These are phyloP conservation scores for Elsinoe arachidis DNA, from an alignment of 2,329 filamentous ascomycete genomes.

Conservation along the genomic window DNA sequence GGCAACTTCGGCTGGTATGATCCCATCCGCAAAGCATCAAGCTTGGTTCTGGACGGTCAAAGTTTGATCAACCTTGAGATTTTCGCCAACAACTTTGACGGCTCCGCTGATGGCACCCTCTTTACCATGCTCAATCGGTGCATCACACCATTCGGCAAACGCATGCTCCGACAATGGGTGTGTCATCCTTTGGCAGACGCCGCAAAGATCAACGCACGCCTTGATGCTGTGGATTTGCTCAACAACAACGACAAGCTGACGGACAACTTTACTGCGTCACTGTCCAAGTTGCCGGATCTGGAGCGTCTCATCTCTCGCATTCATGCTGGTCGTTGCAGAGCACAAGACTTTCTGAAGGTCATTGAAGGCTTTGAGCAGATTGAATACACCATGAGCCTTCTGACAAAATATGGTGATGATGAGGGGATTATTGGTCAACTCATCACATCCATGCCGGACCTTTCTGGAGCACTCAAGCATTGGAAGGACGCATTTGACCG, in stretches of 20 bases:
- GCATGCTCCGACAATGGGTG: conserved; percentile 92
- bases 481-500: conserved; percentile 94
- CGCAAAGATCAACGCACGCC: conserved; percentile 77
- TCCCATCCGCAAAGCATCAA: conserved; percentile 83
- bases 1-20: conserved; percentile 88
- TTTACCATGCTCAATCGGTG: conserved; percentile 89
- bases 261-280: conserved; percentile 78
- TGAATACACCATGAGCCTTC: conserved; percentile 79
- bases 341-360: conserved; percentile 87
- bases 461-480: conserved; percentile 62
- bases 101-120: conserved; percentile 73
- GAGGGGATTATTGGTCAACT: conserved; percentile 79
- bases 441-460: conserved; percentile 75
- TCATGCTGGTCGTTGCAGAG: conserved; percentile 81
- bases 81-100: conserved; percentile 87
- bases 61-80: conserved; percentile 97
- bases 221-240: conserved; percentile 88
- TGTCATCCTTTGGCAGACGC: conserved; percentile 89
- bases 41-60: conserved; percentile 86
- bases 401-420: conserved; percentile 64
- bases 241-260: conserved; percentile 74
- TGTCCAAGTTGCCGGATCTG: conserved; percentile 87
- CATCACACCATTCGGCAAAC: conserved; percentile 93
- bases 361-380: conserved; percentile 97
- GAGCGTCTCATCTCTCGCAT: conserved; percentile 90